Evolutionary conservation across 139 green algal genomes (phyloP), one percentile per base, ranked within the genome.

Genomic region (Chlorella sp.): DNA sequence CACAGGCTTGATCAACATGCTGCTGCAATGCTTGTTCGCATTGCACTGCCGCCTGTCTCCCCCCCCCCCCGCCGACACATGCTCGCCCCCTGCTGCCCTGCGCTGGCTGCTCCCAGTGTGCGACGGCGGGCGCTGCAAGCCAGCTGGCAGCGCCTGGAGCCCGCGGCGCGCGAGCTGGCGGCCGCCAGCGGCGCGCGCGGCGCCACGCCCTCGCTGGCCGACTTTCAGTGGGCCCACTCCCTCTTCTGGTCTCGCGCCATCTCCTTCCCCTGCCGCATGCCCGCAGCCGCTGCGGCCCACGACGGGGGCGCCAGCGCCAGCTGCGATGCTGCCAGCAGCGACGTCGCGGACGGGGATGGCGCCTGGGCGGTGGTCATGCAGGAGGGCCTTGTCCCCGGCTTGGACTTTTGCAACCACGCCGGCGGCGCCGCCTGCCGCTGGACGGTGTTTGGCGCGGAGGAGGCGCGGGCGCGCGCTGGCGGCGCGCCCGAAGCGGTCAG

Each of bases 391-490:
- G 87, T 97, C 33, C 93, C 93, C 19, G 93, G 93, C 2, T 81
- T 97, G 55, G 93, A 97, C 82, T 95, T 97, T 73, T 87, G 79
- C 72, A 97, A 97, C 83, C 93, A 97, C 80, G 65, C 12, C 0
- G 27, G 45, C 3, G 25, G 12, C 40, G 72, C 90, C 3, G 51
- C 80, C 40, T 85, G 75, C 76, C 86, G 86, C 66, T 95, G 88
- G 88, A 86, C 75, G 1, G 50, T 88, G 25, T 84, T 31, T 33
- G 56, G 41, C 29, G 46, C 51, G 2, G 67, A 45, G 5, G 40
- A 41, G 4, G 46, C 27, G 62, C 3, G 58, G 29, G 58, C 65
- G 46, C n/a, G 7, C 12, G 74, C 19, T 6, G n/a, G 64, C 29
- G 2, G 42, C 7, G 6, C 53, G 19, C 15, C 53, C 23, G 6